Evolutionary conservation across 106 monocot species (phyloP), one percentile per base, ranked within the genome.

Genomic region (Amphibolis antarctica): DNA sequence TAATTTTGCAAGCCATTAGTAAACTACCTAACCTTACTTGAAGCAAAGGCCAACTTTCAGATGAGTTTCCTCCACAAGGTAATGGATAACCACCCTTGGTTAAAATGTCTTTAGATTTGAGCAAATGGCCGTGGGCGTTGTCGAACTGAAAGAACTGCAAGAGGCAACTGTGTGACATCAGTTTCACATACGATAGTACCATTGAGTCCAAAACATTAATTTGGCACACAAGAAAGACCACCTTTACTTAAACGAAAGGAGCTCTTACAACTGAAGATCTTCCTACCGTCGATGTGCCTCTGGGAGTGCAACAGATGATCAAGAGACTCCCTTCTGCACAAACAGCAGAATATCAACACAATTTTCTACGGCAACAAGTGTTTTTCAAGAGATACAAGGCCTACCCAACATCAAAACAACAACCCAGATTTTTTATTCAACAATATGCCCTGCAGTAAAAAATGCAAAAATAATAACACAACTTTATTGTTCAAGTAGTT

Each of bases 301-400:
- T 60, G 60, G 60, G 60, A 60, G 28, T 18, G 31, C 29, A 60
- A 60, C 12, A 60, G 28, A 4, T 5, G 13, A 42, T 60, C 29
- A 18, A 60, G 60, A 36, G 60, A 60, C 22, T 60, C 60, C 60
- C 29, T 60, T 43, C 60, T 60, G 36, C 29, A 56, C 27, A 60
- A 60, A 28, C 58, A 58, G 29, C 26, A 58, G 30, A 58, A n/a
- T 22, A 28, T 15, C 49, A 49, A 14, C 18, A 15, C 17, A 49
- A 49, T 14, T 19, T 14, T 49, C 12, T 7, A 49, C 17, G 24
- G 26, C 15, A 30, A 27, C 10, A 49, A 3, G 23, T 28, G 15
- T 14, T 28, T 58, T 55, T 25, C 54, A 55, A 55, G 10, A 55
- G 11, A 25, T 4, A 55, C 24, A 49, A 14, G 10, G 15, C n/a